Percentiles rank a stretch among this genome's conserved stretches.
Conservation (phyloP, 1,284 basidiomycete genomes). For the Papiliotrema nemorosa region DNA sequence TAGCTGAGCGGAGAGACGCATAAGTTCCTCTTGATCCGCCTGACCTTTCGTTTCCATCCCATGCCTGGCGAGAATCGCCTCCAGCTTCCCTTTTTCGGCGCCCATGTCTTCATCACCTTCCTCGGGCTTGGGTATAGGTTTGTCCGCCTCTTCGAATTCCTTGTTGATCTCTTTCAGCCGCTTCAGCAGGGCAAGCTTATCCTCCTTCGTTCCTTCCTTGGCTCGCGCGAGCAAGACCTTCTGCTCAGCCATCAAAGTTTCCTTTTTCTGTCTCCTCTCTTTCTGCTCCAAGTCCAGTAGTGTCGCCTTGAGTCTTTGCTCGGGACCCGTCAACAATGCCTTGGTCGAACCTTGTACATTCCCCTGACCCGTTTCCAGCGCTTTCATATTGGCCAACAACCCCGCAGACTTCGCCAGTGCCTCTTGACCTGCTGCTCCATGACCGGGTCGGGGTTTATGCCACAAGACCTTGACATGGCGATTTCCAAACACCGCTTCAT, state of each 20-base stretch:
- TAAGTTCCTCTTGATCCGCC: conserved; percentile 49
- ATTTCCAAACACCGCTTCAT: conserved; percentile 89
- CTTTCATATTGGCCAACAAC: conserved; percentile 61
- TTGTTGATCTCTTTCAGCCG: conserved; percentile 72
- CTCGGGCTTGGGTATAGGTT: conserved; percentile 30
- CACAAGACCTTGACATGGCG: conserved; percentile 93
- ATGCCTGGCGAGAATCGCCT: conserved; percentile 64
- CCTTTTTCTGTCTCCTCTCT: conserved; percentile 69
- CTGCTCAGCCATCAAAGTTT: conserved; percentile 83
- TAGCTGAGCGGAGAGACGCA: conserved; percentile 38
- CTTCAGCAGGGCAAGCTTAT: conserved; percentile 76
- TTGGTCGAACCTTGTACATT: conserved; percentile 26
- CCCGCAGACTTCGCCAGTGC: conserved; percentile 73
- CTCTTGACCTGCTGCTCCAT: conserved; percentile 68
- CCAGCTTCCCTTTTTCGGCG: conserved; percentile 33
- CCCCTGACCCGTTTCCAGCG: conserved; percentile 30
- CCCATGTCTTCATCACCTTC: conserved; percentile 39
- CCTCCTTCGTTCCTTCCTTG: conserved; percentile 59
- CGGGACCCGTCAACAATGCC: conserved; percentile 33
- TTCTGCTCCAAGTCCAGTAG: conserved; percentile 46
- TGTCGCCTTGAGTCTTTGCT: conserved; percentile 31
- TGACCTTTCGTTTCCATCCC: conserved; percentile 53
- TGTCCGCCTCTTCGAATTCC: conserved; percentile 63
- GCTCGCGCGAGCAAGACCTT: conserved; percentile 77
- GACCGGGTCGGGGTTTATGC: conserved; percentile 85